A percentile compares a stretch with the other conserved stretches of the same genome.
Evolutionary conservation across 495 filamentous ascomycete genomes (phyloP).

Genomic region (Annulohypoxylon nitens): DNA sequence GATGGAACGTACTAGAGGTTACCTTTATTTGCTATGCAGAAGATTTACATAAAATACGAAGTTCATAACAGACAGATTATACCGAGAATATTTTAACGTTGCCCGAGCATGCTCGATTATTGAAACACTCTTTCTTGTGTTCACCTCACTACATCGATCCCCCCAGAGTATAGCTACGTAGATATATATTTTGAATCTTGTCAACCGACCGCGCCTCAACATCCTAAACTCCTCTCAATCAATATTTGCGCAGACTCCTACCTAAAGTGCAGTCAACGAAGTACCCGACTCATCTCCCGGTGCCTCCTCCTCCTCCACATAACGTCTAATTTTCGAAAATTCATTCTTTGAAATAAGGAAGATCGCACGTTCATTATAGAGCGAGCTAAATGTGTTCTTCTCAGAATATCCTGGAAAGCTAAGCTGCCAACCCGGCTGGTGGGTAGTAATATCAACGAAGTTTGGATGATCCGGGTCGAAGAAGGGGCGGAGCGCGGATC

Average conservation of each 20-base stretch:
- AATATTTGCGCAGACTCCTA: neutral
- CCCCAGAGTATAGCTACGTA: neutral
- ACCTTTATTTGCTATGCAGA: too few relatives aligned
- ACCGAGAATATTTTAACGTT: too few relatives aligned
- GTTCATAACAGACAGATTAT: too few relatives aligned
- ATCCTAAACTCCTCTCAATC: neutral
- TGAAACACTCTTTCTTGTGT: too few relatives aligned
- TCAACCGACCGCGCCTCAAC: neutral
- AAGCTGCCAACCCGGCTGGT: too few relatives aligned
- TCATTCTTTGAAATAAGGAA: neutral
- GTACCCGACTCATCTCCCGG: neutral
- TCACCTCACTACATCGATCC: neutral
- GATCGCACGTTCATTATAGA: neutral
- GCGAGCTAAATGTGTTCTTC: too few relatives aligned
- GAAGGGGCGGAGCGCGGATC: slow-evolving; percentile 7
- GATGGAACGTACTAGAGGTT: too few relatives aligned
- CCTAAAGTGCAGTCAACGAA: neutral
- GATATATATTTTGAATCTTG: neutral
- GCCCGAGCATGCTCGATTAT: too few relatives aligned
- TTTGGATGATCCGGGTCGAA: slow-evolving; percentile 26
- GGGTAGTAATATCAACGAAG: too few relatives aligned
- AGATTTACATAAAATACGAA: too few relatives aligned
- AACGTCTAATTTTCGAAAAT: neutral
- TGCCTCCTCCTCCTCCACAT: neutral
- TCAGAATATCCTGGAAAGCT: neutral